A percentile compares a stretch with the other conserved stretches of the same genome.
phyloP scores from a whole-genome alignment of 2,329 filamentous ascomycete genomes.

The Pseudogymnoascus sp. region DNA sequence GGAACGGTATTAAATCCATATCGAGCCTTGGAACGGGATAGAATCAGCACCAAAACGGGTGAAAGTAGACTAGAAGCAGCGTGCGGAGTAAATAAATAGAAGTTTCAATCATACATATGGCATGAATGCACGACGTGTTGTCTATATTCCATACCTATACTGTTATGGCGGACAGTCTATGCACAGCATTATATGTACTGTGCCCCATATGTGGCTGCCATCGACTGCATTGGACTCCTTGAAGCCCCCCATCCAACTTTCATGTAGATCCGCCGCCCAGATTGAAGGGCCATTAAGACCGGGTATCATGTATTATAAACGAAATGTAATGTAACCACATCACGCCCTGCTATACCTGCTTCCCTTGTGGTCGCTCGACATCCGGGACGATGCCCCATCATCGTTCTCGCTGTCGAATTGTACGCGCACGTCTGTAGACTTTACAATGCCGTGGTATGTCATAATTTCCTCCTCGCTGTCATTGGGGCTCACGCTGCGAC shows the following conservation, averaged over 20 bases:
- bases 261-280: too few relatives aligned
- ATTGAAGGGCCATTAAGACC: neutral
- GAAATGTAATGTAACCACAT: neutral
- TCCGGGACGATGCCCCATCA: neutral
- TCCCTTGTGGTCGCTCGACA: neutral
- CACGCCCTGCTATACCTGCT: neutral
- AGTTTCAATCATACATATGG: neutral
- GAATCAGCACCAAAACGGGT: neutral
- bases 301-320: neutral
- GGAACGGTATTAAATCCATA: constrained; percentile 19
- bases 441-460: constrained; percentile 34
- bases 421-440: constrained; percentile 29
- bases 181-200: neutral
- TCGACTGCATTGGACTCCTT: neutral
- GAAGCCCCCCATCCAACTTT: neutral
- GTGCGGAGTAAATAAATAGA: neutral
- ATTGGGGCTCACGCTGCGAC: constrained; percentile 28
- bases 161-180: too few relatives aligned
- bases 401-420: constrained; percentile 5
- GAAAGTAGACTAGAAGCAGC: neutral
- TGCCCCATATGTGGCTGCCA: neutral
- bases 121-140: neutral
- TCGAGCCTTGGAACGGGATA: neutral
- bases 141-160: neutral
- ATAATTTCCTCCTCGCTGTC: constrained; percentile 34